Conservation (phyloP, 2,329 filamentous ascomycete species). For the Penicillium concentricum region DNA sequence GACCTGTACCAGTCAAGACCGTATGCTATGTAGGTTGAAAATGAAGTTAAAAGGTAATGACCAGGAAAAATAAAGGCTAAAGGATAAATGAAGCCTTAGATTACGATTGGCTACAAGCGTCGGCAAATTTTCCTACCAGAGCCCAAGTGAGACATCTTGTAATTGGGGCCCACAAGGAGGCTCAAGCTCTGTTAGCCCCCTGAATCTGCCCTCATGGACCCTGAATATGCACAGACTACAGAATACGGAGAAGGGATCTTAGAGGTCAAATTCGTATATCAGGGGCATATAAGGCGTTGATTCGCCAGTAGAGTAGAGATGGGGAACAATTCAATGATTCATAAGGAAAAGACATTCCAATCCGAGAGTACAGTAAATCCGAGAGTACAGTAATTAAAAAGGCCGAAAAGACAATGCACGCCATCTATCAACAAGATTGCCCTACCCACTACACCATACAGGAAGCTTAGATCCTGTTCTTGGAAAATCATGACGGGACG, state of each 20-base stretch:
- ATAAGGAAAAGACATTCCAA: constrained; percentile 5
- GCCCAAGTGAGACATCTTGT: neutral
- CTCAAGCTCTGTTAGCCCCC: neutral
- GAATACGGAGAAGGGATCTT: constrained; percentile 6
- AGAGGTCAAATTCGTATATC: neutral
- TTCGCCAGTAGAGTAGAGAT: constrained; percentile 1
- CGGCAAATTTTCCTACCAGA: neutral
- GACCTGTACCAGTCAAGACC: neutral
- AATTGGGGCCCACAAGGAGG: neutral
- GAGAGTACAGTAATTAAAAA: constrained; percentile 8
- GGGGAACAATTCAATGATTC: neutral
- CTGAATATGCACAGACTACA: neutral
- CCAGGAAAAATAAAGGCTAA: neutral
- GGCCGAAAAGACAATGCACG: constrained; percentile 23
- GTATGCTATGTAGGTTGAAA: neutral
- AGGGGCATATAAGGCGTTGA: neutral
- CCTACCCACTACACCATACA: constrained; percentile 29
- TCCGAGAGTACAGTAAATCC: constrained; percentile 10
- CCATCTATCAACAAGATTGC: constrained; percentile 34
- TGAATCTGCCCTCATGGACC: too few species aligned
- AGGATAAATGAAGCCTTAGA: neutral
- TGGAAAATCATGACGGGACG: constrained; percentile 4
- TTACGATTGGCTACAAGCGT: neutral
- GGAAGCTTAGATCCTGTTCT: neutral
- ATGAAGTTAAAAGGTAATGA: neutral